phyloP scores from a whole-genome alignment of 768 basidiomycete genomes.

The Suillus sp. region DNA sequence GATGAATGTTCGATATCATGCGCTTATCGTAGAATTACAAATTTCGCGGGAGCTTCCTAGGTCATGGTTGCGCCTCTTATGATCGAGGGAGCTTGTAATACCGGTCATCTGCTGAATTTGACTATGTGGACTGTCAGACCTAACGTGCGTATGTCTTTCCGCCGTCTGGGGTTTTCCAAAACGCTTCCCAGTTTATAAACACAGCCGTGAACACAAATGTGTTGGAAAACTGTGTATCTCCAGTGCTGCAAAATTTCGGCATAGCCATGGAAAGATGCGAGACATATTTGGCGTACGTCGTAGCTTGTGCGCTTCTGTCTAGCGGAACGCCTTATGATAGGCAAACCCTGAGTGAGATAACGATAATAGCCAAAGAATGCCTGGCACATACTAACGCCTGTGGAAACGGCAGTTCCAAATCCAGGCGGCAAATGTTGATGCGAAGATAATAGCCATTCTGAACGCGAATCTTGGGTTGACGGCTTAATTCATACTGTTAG shows the following conservation, averaged over 20 bases:
- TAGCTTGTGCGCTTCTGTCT: conserved; percentile 45
- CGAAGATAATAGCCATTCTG: conserved; percentile 47
- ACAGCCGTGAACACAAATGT: conserved; percentile 50
- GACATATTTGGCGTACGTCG: conserved; percentile 49
- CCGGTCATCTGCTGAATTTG: too few species aligned
- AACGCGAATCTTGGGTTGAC: conserved; percentile 52
- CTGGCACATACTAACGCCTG: conserved; percentile 64
- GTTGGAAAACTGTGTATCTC: conserved; percentile 64
- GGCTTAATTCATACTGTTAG: conserved; percentile 42
- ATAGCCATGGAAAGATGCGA: not conserved
- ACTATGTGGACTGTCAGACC: too few species aligned
- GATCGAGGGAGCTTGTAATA: too few species aligned
- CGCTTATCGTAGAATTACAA: not conserved
- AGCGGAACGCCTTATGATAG: conserved; percentile 58
- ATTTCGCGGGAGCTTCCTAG: not conserved
- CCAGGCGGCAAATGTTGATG: conserved; percentile 68
- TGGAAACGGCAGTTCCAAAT: conserved; percentile 48
- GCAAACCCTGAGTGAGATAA: conserved; percentile 37
- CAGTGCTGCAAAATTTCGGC: conserved; percentile 41
- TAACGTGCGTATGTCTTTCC: too few species aligned
- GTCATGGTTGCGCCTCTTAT: not conserved
- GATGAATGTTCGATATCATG: not conserved
- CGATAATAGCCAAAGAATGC: conserved; percentile 84
- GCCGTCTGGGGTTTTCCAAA: conserved; percentile 45
- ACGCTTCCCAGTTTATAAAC: conserved; percentile 60